These are phyloP conservation scores for Mucor mucedo DNA, from an alignment of 371 early-diverging fungal species.

Conservation along the genomic window DNA sequence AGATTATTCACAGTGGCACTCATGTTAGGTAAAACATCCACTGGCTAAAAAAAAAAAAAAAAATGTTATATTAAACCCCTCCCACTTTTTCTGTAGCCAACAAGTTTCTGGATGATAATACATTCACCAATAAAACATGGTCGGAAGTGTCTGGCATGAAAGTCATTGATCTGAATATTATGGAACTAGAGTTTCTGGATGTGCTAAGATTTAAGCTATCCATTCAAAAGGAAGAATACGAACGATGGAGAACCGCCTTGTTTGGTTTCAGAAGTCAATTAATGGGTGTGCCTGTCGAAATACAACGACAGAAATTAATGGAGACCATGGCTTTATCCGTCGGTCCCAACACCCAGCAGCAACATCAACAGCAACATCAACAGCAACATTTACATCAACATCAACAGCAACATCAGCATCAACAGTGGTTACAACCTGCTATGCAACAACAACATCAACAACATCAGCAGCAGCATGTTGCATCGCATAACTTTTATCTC, in stretches of 20 bases:
- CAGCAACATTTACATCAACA: not conserved
- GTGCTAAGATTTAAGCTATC: constrained; percentile 60
- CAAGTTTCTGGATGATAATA: constrained; percentile 72
- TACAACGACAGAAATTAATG: constrained; percentile 30
- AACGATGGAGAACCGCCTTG: constrained; percentile 44
- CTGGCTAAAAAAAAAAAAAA: not conserved
- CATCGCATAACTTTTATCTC: constrained; percentile 19
- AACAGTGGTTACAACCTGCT: constrained; percentile 8
- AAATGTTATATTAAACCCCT: not conserved
- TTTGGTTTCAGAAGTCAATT: constrained; percentile 36
- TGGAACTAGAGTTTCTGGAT: constrained; percentile 73
- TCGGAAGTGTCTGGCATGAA: constrained; percentile 69
- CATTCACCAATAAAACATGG: constrained; percentile 75
- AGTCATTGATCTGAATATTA: constrained; percentile 63
- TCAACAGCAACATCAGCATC: constrained; percentile 11
- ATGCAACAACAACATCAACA: constrained; percentile 24
- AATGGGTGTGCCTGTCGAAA: constrained; percentile 23
- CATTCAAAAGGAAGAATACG: constrained; percentile 63
- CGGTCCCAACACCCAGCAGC: not conserved
- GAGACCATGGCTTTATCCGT: constrained; percentile 24
- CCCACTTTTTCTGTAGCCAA: constrained; percentile 43
- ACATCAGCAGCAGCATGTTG: constrained; percentile 16
- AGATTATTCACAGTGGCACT: constrained; percentile 80
- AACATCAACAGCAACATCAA: constrained; percentile 23
- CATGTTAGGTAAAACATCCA: constrained; percentile 55